phyloP scores from a whole-genome alignment of 75 land plant species.

The Pinus taeda region DNA sequence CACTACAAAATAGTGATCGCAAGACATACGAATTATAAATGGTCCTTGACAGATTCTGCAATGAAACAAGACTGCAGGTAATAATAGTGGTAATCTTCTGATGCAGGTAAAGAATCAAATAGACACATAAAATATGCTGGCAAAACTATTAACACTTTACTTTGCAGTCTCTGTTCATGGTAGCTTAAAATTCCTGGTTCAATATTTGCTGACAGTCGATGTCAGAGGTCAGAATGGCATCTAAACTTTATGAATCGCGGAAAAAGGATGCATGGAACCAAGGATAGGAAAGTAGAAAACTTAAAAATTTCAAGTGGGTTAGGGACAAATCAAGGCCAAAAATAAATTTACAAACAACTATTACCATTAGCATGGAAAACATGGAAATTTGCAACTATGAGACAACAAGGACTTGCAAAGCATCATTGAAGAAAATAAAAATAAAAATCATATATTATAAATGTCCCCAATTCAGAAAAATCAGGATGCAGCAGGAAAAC shows the following conservation, averaged over 20 bases:
- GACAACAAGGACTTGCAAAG: background rate
- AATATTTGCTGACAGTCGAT: background rate
- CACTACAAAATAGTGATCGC: too few relatives aligned
- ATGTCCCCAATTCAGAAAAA: background rate
- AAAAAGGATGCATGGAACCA: background rate
- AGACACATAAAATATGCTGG: too few relatives aligned
- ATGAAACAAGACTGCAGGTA: too few relatives aligned
- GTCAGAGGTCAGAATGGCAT: background rate
- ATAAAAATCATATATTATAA: background rate
- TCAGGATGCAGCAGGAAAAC: background rate
- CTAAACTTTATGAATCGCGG: background rate
- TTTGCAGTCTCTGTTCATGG: background rate
- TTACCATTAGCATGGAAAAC: background rate
- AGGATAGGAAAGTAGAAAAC: background rate
- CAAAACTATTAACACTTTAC: background rate
- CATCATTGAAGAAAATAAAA: background rate
- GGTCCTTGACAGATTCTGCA: too few relatives aligned
- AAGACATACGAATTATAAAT: too few relatives aligned
- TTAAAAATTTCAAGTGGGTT: background rate
- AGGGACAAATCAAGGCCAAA: background rate
- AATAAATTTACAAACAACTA: background rate
- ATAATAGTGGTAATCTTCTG: too few relatives aligned
- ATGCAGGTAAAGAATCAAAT: too few relatives aligned
- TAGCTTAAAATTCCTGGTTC: background rate
- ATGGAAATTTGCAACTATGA: background rate